Percentiles rank a stretch among this genome's conserved stretches.
Conservation (phyloP, 2,329 filamentous ascomycete species). For the Penicillium sp. region DNA sequence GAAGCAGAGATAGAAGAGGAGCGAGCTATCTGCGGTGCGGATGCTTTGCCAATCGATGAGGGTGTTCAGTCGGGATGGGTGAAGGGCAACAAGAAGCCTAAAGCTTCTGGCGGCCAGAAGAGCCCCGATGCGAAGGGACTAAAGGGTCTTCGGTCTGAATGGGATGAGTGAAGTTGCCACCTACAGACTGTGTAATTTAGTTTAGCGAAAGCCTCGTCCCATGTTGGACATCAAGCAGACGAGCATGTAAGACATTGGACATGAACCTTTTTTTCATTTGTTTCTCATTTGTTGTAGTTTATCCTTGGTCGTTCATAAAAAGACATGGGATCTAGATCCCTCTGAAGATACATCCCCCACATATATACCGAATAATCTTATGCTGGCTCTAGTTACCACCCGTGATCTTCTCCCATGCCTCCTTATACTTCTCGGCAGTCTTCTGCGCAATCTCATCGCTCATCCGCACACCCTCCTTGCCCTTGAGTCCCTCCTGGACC, state of each 20-base stretch:
- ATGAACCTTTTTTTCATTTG: conserved; percentile 3
- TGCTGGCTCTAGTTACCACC: conserved; percentile 45
- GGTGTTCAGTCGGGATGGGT: conserved; percentile 31
- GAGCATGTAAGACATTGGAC: conserved; percentile 2
- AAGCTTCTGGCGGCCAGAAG: conserved; percentile 8
- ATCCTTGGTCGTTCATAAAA: conserved; percentile 10
- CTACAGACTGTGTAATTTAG: conserved; percentile 6
- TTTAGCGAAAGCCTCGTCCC: not conserved
- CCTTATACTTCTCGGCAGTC: conserved; percentile 68
- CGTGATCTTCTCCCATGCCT: conserved; percentile 68
- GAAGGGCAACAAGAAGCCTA: conserved; percentile 4
- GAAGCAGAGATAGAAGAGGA: conserved; percentile 41
- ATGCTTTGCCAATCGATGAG: conserved; percentile 38
- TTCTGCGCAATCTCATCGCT: conserved; percentile 64
- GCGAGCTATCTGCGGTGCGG: conserved; percentile 37
- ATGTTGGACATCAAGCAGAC: not conserved
- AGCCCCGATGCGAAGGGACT: conserved; percentile 31
- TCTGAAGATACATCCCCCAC: not conserved
- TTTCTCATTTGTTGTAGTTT: not conserved
- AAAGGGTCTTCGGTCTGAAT: conserved; percentile 34
- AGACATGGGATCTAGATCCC: conserved; percentile 1
- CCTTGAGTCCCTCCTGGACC: conserved; percentile 66
- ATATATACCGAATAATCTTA: conserved; percentile 2
- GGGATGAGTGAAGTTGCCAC: conserved; percentile 24
- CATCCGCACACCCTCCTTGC: conserved; percentile 67